Evolutionary conservation across 148 eudicot genomes (phyloP).

Genomic region (Nyssa sinensis): DNA sequence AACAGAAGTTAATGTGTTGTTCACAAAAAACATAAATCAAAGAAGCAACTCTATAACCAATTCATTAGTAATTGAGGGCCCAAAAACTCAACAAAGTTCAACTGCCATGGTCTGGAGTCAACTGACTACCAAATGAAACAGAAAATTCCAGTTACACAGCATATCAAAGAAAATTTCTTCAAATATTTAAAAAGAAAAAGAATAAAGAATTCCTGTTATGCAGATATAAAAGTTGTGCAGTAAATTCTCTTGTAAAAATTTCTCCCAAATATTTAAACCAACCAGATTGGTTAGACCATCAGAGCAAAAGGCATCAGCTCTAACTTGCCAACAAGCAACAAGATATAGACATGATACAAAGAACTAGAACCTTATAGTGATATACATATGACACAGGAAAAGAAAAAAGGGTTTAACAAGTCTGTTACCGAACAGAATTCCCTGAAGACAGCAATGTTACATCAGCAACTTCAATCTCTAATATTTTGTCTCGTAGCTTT

Average conservation of each 20-base stretch:
- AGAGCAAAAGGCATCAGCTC: background rate
- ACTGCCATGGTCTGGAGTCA: background rate
- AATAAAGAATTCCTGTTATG: background rate
- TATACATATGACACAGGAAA: background rate
- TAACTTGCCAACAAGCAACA: background rate
- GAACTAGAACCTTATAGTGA: background rate
- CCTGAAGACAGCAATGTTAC: background rate
- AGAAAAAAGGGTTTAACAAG: background rate
- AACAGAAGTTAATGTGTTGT: background rate
- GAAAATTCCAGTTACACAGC: background rate
- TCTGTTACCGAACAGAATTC: background rate
- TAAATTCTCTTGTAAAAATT: background rate
- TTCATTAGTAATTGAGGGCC: background rate
- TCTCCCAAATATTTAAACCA: background rate
- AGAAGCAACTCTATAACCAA: background rate
- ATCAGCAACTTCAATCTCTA: background rate
- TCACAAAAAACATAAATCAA: background rate
- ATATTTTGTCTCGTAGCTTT: background rate
- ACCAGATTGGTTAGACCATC: background rate
- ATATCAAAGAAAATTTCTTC: background rate
- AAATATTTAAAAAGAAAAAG: background rate
- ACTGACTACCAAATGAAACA: background rate
- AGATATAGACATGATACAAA: background rate
- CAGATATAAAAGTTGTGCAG: background rate
- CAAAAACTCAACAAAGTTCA: background rate